These are phyloP conservation scores for Macroventuria anomochaeta DNA, from an alignment of 2,329 filamentous ascomycete species.

Conservation along the genomic window DNA sequence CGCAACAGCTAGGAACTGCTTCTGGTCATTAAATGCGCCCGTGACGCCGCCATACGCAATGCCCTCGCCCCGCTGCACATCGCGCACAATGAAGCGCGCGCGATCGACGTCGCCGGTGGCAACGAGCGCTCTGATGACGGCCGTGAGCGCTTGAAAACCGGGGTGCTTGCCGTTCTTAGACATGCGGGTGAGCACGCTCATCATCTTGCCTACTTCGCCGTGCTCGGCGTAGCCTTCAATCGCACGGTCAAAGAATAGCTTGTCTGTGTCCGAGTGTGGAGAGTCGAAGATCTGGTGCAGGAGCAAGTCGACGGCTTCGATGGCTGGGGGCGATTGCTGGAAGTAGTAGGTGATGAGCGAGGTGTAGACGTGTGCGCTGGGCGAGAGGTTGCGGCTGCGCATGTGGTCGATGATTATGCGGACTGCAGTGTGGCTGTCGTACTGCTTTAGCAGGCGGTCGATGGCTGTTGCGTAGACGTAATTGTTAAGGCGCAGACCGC, in stretches of 20 bases:
- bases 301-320: conserved; percentile 65
- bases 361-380: conserved; percentile 73
- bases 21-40: conserved; percentile 18
- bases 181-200: conserved; percentile 52
- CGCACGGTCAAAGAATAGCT: conserved; percentile 72
- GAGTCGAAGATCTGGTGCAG: conserved; percentile 56
- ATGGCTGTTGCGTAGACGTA: conserved; percentile 74
- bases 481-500: conserved; percentile 65
- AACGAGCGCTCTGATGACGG: conserved; percentile 49
- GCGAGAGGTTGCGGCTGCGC: conserved; percentile 57
- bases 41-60: conserved; percentile 33
- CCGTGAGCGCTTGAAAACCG: conserved; percentile 51
- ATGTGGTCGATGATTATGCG: conserved; percentile 70
- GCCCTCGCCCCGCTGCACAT: conserved; percentile 45
- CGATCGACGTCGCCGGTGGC: conserved; percentile 45
- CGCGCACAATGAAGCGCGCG: conserved; percentile 45
- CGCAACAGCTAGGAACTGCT: conserved; percentile 27
- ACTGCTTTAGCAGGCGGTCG: conserved; percentile 63
- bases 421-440: conserved; percentile 59
- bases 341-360: conserved; percentile 75
- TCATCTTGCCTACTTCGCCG: conserved; percentile 57
- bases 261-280: conserved; percentile 53
- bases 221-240: conserved; percentile 69
- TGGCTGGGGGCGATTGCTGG: conserved; percentile 62
- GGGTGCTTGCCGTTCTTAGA: conserved; percentile 50